phyloP scores from a whole-genome alignment of 768 basidiomycete species.

The Termitomyces sp. region DNA sequence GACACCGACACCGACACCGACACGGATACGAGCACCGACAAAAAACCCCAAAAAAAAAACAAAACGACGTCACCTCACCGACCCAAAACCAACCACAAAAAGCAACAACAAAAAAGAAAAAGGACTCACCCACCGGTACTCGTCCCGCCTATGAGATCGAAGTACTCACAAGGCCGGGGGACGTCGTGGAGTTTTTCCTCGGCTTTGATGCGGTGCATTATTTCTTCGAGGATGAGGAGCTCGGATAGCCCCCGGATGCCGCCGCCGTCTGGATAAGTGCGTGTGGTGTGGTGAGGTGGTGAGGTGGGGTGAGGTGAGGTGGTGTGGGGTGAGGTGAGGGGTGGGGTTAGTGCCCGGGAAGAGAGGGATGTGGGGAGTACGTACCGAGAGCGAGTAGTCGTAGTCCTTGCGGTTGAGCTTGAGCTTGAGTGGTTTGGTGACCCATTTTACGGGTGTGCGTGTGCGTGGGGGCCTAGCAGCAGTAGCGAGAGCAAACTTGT shows the following conservation, averaged over 20 bases:
- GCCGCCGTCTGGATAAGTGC: constrained; percentile 1
- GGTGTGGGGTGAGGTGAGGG: no score
- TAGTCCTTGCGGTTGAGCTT: not conserved
- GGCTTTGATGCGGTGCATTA: not conserved
- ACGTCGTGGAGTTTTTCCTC: not conserved
- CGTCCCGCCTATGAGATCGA: constrained; percentile 22
- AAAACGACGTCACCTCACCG: no score
- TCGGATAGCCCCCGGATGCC: constrained; percentile 4
- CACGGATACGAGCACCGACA: no score
- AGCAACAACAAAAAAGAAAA: no score
- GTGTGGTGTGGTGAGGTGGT: no score
- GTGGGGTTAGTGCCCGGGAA: no score
- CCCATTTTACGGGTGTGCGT: no score
- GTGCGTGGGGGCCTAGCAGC: not conserved
- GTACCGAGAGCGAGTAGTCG: not conserved
- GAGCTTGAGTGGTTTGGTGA: not conserved
- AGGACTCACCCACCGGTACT: constrained; percentile 19
- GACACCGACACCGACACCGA: no score
- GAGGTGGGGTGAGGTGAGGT: no score
- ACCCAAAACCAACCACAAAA: no score
- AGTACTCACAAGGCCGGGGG: constrained; percentile 18
- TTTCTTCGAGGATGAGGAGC: constrained; percentile 3
- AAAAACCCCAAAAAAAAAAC: no score
- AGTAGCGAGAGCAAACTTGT: no score
- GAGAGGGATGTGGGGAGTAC: not conserved